Evolutionary conservation across 139 green algal species (phyloP).

Genomic region (Chlamydomonas sp.): DNA sequence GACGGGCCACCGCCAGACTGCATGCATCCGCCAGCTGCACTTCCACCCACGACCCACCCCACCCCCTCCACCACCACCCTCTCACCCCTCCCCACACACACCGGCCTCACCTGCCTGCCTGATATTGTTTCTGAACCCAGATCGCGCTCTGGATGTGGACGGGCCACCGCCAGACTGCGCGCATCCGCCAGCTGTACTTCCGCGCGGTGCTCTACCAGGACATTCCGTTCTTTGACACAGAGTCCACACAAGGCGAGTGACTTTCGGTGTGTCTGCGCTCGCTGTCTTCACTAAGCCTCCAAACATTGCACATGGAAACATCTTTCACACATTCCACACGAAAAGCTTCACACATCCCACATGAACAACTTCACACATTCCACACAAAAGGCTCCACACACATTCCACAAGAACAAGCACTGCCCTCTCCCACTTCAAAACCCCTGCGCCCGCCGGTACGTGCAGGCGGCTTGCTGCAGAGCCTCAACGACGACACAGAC

Average conservation of each 20-base stretch:
- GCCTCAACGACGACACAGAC: conserved; percentile 7
- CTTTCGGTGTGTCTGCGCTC: too few species aligned
- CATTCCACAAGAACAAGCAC: too few species aligned
- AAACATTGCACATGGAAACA: background rate
- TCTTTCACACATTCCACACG: background rate
- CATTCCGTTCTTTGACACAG: conserved; percentile 37
- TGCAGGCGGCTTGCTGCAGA: conserved; percentile 8
- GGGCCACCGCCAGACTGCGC: conserved; percentile 1
- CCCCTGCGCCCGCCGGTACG: background rate
- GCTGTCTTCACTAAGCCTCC: conserved; percentile 1
- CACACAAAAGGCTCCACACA: too few species aligned
- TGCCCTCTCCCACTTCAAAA: too few species aligned
- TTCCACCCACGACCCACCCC: too few species aligned
- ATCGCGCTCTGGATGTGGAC: conserved; percentile 7
- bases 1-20: too few species aligned
- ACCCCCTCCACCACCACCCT: too few species aligned
- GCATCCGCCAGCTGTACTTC: conserved; percentile 17
- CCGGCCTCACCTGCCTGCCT: too few species aligned
- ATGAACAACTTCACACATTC: too few species aligned
- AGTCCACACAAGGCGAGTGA: conserved; percentile 10
- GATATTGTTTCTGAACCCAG: background rate
- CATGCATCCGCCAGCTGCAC: too few species aligned
- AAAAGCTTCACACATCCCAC: conserved; percentile 3
- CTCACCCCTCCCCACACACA: too few species aligned
- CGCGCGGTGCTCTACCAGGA: conserved; percentile 34